These are phyloP conservation scores for Globisporangium rhizosaccharum DNA, from an alignment of 352 stramenopile species.

Conservation along the genomic window DNA sequence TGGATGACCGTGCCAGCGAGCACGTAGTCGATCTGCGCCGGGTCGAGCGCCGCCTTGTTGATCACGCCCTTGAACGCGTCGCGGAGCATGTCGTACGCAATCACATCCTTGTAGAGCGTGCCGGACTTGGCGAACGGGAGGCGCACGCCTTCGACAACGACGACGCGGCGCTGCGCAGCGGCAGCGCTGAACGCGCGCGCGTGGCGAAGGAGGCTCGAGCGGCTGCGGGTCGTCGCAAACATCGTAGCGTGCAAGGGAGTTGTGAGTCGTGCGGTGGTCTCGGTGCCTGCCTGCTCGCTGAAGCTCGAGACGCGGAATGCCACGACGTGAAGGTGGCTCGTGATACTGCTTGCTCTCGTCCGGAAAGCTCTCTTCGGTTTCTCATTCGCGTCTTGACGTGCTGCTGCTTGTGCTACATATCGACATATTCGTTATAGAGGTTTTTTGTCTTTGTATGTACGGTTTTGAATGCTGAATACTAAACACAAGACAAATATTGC, in stretches of 20 bases:
- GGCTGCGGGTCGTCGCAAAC: conserved; percentile 15
- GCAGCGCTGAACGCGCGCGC: conserved; percentile 35
- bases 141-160: conserved; percentile 93
- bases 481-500: no score
- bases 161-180: conserved; percentile 58
- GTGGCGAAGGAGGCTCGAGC: conserved; percentile 27
- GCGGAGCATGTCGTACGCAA: conserved; percentile 96
- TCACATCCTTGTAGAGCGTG: conserved; percentile 96
- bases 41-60: conserved; percentile 93
- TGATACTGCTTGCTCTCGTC: no score
- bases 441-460: no score
- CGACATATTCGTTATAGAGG: no score
- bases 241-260: conserved; percentile 11
- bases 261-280: neutral
- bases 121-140: conserved; percentile 94
- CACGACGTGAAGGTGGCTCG: neutral
- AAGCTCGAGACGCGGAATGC: conserved; percentile 1
- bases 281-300: neutral
- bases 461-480: no score
- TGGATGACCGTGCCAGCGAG: conserved; percentile 96
- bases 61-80: conserved; percentile 95
- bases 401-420: no score
- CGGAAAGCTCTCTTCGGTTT: no score
- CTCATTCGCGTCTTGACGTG: no score
- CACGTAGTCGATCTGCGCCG: conserved; percentile 95